Evolutionary conservation across 345 rosid genomes (phyloP), one percentile per base, ranked within the genome.

Genomic region (Brassica rapa): DNA sequence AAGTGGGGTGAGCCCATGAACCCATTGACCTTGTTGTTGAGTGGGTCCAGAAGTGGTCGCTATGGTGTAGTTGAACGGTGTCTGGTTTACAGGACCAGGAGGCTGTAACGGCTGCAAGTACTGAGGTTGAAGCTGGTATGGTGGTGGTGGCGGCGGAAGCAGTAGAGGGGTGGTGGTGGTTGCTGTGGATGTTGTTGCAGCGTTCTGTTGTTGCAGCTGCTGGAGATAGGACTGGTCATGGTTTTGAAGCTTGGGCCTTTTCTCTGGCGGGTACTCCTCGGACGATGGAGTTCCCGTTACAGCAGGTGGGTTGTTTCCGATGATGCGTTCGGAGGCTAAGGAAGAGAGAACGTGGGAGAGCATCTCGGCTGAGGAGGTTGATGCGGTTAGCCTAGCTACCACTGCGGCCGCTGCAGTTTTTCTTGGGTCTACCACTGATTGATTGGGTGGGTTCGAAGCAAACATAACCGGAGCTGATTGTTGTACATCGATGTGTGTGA

Each of bases 311-410:
- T 39, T 74, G 78, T 87, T 85, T 43, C 85, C 84, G 2, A 89
- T 88, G 82, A 87, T 85, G 25, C 90, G 94, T 82, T 93, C 97
- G 10, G 99, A 91, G 64, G 94, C 97, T 27, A 95, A 87, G 61
- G 99, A 91, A 24, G 98, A 91, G 56, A 95, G 91, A 59, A 93
- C 99, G n/a, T 79, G 85, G 9, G 99, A 91, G 68, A 95, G 97
- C 99, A 95, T 89, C 76, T 93, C 88, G 0, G 89, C 96, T 0
- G 99, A 93, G 62, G 97, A 95, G 29, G 98, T 86, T 14, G 98
- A 93, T 57, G 98, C 96, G 0, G 99, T 88, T 82, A 95, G 85
- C 86, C 88, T 88, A 16, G 93, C 98, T 3, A 96, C 97, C 43
- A 94, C 88, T 30, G 86, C 94, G 60, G 94, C 98, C 1, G 21